Base-by-base conservation (phyloP, 352 stramenopile species). In the Aphanomyces astaci region DNA sequence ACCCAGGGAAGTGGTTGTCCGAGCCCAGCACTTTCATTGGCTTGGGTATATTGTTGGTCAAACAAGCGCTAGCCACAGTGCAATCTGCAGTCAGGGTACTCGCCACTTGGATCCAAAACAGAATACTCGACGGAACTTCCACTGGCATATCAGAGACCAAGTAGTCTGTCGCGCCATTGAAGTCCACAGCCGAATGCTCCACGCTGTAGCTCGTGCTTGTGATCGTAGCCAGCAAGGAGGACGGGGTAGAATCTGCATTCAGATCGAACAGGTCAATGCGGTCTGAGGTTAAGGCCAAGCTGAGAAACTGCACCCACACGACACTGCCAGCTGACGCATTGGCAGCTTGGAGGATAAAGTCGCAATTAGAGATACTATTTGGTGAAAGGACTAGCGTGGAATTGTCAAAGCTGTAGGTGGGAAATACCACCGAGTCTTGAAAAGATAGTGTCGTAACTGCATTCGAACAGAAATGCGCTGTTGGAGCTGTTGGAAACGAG, bases 181-280 rank as follows among this genome's bases (percentile, higher is more conserved):
- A n/a, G n/a, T n/a, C n/a, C n/a, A n/a, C n/a, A n/a, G n/a, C n/a
- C n/a, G n/a, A n/a, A n/a, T n/a, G n/a, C n/a, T n/a, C n/a, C 11
- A n/a, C 4, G 39, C 10, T 17, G 28, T 57, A 22, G 25, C 48
- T 55, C 19, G 36, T 10, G 17, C 25, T 59, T 40, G 60, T 66
- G 4, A 66, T 52, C 24, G 54, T 66, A n/a, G 60, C 60, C 15
- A 66, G 17, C 4, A 66, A n/a, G 15, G 17, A 13, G 22, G 36
- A n/a, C n/a, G n/a, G 4, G 27, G 48, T 22, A 15, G 48, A 55
- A 28, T 28, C 19, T 24, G 24, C 40, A 19, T n/a, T n/a, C n/a
- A 66, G 19, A 31, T 66, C 30, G 36, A 56, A 66, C 9, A 66
- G 25, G 9, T 66, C 60, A 22, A 66, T 59, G 25, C 60, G 60